Evolutionary conservation across 352 stramenopile genomes (phyloP), one percentile per base, ranked within the genome.

Genomic region (Globisporangium iwayamae): DNA sequence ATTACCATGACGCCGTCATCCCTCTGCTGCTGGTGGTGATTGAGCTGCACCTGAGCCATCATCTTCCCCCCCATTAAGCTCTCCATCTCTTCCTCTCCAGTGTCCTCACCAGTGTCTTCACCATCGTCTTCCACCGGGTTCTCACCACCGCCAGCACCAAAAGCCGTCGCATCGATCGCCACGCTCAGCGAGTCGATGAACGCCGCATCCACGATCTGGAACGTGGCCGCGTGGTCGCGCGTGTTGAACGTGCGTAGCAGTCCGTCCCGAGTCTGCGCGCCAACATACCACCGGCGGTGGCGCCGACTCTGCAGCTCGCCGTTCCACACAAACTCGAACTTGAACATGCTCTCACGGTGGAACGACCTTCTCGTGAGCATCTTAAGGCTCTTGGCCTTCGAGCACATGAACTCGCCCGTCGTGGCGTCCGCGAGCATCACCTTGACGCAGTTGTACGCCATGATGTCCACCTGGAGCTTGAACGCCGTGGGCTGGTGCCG

Each of bases 301-400:
- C 83, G 75, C 0, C 83, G 71, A 57, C 81, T 90, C 65, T 89
- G 80, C n/a, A 91, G 66, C 72, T 90, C 80, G 53, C 80, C 79
- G 38, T 84, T 73, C 77, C 78, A 90, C n/a, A 71, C 69, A 22
- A 79, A 72, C 56, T 91, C 80, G 47, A 91, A 91, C 51, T 81
- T 74, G 62, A 91, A 91, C 56, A 73, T 69, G 50, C 73, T 75
- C 62, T 86, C 83, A 22, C 82, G 78, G 55, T 89, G 83, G 73
- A 81, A 81, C 50, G 77, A 62, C 0, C 71, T 71, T 3, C 68
- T 65, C 28, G 61, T 58, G 13, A 79, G 66, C 25, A 90, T 70
- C 55, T 79, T 87, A 51, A 91, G 48, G n/a, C 70, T 72, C 9
- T 76, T 81, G 30, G 83, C 70, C 51, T 80, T 89, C 18, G 77